Evolutionary conservation across 441 rosid genomes (phyloP).

Genomic region (Gossypium gossypioides): DNA sequence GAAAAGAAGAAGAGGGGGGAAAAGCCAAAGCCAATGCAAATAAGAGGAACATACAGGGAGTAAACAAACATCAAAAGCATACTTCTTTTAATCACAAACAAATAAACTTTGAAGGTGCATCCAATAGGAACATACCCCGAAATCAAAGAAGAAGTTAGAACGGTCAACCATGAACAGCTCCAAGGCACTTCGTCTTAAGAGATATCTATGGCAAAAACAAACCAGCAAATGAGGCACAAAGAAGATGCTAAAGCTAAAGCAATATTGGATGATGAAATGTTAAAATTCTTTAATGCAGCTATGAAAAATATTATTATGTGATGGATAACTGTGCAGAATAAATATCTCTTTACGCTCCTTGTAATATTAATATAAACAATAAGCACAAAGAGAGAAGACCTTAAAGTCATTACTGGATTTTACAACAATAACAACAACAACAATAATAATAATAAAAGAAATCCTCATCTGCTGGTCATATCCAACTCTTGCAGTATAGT

Average conservation of each 20-base stretch:
- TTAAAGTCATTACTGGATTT: neutral
- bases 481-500: slow-evolving; percentile 2
- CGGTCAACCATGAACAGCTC: slow-evolving; percentile 96
- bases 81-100: slow-evolving; percentile 3
- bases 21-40: slow-evolving; percentile 10
- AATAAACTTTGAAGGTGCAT: slow-evolving; percentile 9
- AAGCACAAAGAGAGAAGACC: neutral
- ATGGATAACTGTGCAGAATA: neutral
- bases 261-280: neutral
- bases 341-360: neutral
- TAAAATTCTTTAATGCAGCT: neutral
- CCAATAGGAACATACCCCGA: slow-evolving; percentile 54
- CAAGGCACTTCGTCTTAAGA: slow-evolving; percentile 90
- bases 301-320: neutral
- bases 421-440: neutral
- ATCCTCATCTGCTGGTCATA: neutral
- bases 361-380: neutral
- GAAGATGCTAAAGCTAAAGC: neutral
- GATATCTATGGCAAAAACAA: slow-evolving; percentile 47
- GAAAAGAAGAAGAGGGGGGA: neutral
- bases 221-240: slow-evolving; percentile 13
- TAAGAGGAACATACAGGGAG: slow-evolving; percentile 10
- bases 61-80: slow-evolving; percentile 2
- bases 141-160: slow-evolving; percentile 95
- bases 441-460: too few species aligned